Conservation (phyloP, 352 stramenopile species). For the Thraustochytrium sp. region DNA sequence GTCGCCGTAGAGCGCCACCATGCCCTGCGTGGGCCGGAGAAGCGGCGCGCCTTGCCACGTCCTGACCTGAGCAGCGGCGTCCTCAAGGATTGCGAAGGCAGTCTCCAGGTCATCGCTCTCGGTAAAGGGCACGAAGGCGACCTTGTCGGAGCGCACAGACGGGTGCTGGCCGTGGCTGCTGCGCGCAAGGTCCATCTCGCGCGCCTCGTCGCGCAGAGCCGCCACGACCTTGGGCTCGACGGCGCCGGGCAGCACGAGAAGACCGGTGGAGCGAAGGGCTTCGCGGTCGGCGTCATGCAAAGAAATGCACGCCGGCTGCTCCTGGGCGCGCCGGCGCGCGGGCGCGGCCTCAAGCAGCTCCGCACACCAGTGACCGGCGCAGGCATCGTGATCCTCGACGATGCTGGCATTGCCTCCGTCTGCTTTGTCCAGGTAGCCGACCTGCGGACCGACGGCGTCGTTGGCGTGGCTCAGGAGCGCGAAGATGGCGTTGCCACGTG, state of each 20-base stretch:
- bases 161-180: not conserved
- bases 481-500: not conserved
- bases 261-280: not conserved
- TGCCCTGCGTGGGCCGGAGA: not conserved
- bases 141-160: not conserved
- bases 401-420: not conserved
- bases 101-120: not conserved
- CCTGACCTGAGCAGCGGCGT: not conserved
- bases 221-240: not conserved
- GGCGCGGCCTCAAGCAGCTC: not conserved
- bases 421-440: not conserved
- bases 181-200: not conserved
- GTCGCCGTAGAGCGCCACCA: slow-evolving; percentile 1
- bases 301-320: not conserved
- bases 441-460: not conserved
- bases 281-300: not conserved
- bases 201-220: not conserved
- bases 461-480: not conserved
- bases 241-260: not conserved
- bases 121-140: not conserved
- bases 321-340: not conserved
- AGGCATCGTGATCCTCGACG: not conserved
- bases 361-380: not conserved
- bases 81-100: slow-evolving; percentile 1
- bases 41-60: not conserved